Percentiles rank a stretch among this genome's conserved stretches.
Evolutionary conservation across 2,329 filamentous ascomycete species (phyloP).

Genomic region (Diaporthe longicolla): DNA sequence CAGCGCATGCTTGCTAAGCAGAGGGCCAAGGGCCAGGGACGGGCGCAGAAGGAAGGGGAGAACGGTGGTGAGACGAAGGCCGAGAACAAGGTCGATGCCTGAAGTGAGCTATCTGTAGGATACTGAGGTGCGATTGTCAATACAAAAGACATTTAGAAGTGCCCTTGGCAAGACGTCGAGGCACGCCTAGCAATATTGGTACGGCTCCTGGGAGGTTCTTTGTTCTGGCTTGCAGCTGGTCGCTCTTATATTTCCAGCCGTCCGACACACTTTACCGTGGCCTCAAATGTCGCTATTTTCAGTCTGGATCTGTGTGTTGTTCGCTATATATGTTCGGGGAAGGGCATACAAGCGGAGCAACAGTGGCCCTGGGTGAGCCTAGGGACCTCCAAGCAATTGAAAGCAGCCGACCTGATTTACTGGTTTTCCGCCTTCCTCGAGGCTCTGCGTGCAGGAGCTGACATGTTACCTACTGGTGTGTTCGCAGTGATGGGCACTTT

Average conservation of each 20-base stretch:
- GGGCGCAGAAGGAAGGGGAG: slow-evolving; percentile 37
- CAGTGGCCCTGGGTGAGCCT: neutral
- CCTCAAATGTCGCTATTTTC: too few relatives aligned
- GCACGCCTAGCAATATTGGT: neutral
- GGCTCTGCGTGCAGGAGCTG: too few relatives aligned
- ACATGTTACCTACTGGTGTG: neutral
- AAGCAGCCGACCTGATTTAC: neutral
- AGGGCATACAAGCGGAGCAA: neutral
- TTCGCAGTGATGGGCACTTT: neutral
- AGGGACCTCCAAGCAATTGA: neutral
- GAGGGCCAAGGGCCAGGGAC: slow-evolving; percentile 41
- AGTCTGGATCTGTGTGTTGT: too few relatives aligned
- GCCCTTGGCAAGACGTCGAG: neutral
- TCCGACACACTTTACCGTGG: too few relatives aligned
- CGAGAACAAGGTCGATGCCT: slow-evolving; percentile 17
- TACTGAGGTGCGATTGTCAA: slow-evolving; percentile 28
- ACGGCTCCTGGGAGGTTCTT: neutral
- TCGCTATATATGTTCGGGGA: too few relatives aligned
- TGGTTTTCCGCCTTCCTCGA: neutral
- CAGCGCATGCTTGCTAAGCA: slow-evolving; percentile 43
- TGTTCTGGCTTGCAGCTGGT: neutral
- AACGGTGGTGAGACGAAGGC: neutral
- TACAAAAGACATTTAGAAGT: neutral
- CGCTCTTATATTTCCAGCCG: too few relatives aligned
- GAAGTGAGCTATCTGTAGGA: slow-evolving; percentile 17